Conservation (phyloP, 2,329 filamentous ascomycete genomes). For the Pseudofabraea citricarpa region DNA sequence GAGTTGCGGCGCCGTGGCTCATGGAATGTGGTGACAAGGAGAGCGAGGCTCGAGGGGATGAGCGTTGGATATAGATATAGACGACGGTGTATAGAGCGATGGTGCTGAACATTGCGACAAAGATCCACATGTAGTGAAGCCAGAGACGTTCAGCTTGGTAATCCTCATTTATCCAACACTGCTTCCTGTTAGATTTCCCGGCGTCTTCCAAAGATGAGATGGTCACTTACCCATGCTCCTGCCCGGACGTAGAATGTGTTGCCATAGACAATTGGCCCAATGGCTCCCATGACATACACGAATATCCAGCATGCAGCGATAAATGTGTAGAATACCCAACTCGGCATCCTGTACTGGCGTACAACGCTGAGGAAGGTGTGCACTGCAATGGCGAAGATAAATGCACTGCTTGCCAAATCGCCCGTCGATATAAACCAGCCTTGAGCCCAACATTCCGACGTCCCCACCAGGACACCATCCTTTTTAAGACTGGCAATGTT, state of each 20-base stretch:
- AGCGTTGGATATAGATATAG: slow-evolving; percentile 19
- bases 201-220: not conserved
- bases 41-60: slow-evolving; percentile 1
- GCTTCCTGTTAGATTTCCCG: slow-evolving; percentile 1
- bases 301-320: slow-evolving; percentile 53
- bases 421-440: slow-evolving; percentile 66
- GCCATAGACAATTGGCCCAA: slow-evolving; percentile 34
- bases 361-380: slow-evolving; percentile 64
- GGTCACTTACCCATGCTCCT: slow-evolving; percentile 50
- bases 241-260: slow-evolving; percentile 57
- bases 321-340: slow-evolving; percentile 41
- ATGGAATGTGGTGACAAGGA: not conserved
- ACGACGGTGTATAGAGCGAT: slow-evolving; percentile 40
- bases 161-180: slow-evolving; percentile 60
- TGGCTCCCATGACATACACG: slow-evolving; percentile 49
- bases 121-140: slow-evolving; percentile 64
- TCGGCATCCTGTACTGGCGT: slow-evolving; percentile 45
- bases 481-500: slow-evolving; percentile 53
- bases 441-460: slow-evolving; percentile 54
- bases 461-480: slow-evolving; percentile 49
- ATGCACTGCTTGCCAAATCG: slow-evolving; percentile 61
- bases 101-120: slow-evolving; percentile 43
- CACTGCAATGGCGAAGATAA: slow-evolving; percentile 59
- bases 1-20: slow-evolving; percentile 18
- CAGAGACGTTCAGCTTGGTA: slow-evolving; percentile 51